Percentiles rank a stretch among this genome's conserved stretches.
Conservation (phyloP, 2,329 filamentous ascomycete genomes). For the Neonectria hederae region DNA sequence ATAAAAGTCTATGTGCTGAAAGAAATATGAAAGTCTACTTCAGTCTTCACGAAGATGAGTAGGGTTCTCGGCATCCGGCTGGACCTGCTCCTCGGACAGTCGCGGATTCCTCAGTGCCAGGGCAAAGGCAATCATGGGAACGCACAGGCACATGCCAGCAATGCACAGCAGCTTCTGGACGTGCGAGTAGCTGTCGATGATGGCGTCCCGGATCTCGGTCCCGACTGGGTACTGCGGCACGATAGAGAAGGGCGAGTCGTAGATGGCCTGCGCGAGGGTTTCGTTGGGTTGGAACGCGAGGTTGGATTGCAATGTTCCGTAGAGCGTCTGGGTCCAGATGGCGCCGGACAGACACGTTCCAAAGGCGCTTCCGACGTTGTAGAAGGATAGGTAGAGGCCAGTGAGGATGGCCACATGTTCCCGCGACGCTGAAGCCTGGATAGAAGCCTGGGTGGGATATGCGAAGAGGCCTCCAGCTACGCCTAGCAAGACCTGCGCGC, state of each 20-base stretch:
- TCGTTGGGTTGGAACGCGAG: conserved; percentile 48
- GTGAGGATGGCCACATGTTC: conserved; percentile 53
- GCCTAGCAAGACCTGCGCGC: conserved; percentile 65
- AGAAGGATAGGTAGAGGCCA: conserved; percentile 52
- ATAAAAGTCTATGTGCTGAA: neutral
- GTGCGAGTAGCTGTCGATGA: conserved; percentile 56
- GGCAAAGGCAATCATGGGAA: conserved; percentile 58
- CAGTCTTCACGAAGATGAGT: neutral
- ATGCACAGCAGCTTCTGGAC: conserved; percentile 57
- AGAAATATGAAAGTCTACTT: neutral
- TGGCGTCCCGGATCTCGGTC: conserved; percentile 53
- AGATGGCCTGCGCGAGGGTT: conserved; percentile 49
- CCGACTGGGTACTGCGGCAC: conserved; percentile 51
- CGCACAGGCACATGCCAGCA: conserved; percentile 56
- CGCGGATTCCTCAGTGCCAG: conserved; percentile 54
- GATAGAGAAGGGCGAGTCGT: conserved; percentile 49
- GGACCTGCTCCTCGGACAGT: conserved; percentile 50
- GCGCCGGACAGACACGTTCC: conserved; percentile 53
- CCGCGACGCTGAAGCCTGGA: conserved; percentile 50
- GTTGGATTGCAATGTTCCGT: conserved; percentile 44
- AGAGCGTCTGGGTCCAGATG: conserved; percentile 55
- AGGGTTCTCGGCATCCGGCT: conserved; percentile 35
- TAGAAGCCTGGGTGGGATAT: conserved; percentile 53
- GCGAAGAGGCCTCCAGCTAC: conserved; percentile 67
- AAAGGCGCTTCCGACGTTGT: conserved; percentile 54